Conservation (phyloP, 1,284 basidiomycete genomes). For the Ustilago nuda region DNA sequence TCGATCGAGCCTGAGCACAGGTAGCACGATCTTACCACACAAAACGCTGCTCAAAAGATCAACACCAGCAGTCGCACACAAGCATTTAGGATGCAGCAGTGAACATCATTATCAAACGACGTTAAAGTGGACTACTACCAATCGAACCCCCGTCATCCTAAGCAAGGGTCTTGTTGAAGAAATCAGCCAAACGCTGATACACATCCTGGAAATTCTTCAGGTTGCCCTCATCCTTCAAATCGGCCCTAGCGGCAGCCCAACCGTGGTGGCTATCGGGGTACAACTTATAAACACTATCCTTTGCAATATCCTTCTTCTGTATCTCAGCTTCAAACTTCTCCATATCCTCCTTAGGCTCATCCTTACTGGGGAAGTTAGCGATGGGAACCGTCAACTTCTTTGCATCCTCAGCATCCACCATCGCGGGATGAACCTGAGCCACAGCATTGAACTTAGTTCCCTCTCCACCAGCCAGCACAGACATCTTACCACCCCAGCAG, state of each 20-base stretch:
- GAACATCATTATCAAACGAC: neutral
- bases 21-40: neutral
- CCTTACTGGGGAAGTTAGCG: slow-evolving; percentile 76
- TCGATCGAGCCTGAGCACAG: neutral
- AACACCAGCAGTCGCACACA: neutral
- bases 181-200: slow-evolving; percentile 71
- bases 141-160: slow-evolving; percentile 4
- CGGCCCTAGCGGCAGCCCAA: slow-evolving; percentile 78
- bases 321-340: slow-evolving; percentile 73
- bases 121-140: neutral
- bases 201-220: slow-evolving; percentile 78
- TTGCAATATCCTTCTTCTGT: slow-evolving; percentile 71
- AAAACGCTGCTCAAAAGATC: neutral
- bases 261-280: slow-evolving; percentile 74
- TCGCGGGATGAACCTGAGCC: slow-evolving; percentile 66
- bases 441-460: slow-evolving; percentile 57
- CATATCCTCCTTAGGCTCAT: slow-evolving; percentile 72
- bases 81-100: neutral
- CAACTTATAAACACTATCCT: slow-evolving; percentile 74
- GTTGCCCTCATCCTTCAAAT: slow-evolving; percentile 77
- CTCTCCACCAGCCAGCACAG: slow-evolving; percentile 44
- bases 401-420: slow-evolving; percentile 75
- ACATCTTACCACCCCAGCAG: slow-evolving; percentile 71
- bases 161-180: slow-evolving; percentile 53
- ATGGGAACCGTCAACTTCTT: slow-evolving; percentile 74